phyloP scores from a whole-genome alignment of 495 filamentous ascomycete species.

The Pseudevernia furfuracea region DNA sequence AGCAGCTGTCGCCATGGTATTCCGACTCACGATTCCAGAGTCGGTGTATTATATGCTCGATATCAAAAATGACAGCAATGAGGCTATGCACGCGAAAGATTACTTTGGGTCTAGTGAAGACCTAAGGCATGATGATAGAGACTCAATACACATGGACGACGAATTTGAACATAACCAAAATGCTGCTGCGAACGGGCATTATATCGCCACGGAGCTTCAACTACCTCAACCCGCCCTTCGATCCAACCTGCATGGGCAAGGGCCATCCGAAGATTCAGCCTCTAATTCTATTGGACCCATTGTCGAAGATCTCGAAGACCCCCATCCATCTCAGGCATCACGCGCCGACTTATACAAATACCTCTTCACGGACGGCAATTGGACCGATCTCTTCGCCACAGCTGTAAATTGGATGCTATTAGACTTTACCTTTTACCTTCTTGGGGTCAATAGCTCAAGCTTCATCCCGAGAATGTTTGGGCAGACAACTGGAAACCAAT shows the following conservation, averaged over 20 bases:
- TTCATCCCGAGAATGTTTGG: conserved; percentile 31
- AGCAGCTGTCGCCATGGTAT: conserved; percentile 49
- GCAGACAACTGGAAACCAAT: conserved; percentile 27
- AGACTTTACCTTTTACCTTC: conserved; percentile 51
- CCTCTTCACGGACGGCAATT: conserved; percentile 46
- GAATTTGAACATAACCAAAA: conserved; percentile 9
- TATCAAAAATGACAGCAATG: conserved; percentile 34
- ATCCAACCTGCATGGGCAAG: not conserved
- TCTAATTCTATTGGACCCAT: not conserved
- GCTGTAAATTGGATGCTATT: conserved; percentile 45
- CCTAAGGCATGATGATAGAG: not conserved
- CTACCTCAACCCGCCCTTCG: conserved; percentile 7
- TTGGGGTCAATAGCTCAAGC: conserved; percentile 40
- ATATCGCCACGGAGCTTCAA: conserved; percentile 28
- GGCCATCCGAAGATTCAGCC: not conserved
- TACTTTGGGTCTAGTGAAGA: conserved; percentile 22
- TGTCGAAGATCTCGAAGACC: conserved; percentile 31
- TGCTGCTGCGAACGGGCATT: conserved; percentile 18
- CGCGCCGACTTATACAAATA: conserved; percentile 40
- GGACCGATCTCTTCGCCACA: conserved; percentile 44
- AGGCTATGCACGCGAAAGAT: conserved; percentile 26
- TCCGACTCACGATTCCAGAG: conserved; percentile 56
- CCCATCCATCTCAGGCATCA: conserved; percentile 41
- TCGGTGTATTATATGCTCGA: conserved; percentile 49
- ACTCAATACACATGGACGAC: conserved; percentile 5